A percentile compares a stretch with the other conserved stretches of the same genome.
phyloP scores from a whole-genome alignment of 768 basidiomycete species.

The Psilocybe cubensis region DNA sequence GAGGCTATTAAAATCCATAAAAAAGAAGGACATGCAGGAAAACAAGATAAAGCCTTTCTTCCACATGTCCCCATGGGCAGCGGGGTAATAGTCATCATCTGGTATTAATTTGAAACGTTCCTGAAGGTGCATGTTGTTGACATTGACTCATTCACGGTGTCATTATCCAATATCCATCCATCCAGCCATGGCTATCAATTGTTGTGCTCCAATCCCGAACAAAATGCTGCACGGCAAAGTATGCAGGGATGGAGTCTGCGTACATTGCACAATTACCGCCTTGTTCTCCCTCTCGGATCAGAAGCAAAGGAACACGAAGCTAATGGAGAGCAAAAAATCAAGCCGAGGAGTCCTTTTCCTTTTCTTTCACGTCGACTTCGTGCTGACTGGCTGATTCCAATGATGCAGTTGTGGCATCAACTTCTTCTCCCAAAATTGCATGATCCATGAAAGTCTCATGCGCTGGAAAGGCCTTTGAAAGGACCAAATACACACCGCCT shows the following conservation, averaged over 20 bases:
- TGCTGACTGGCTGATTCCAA: slow-evolving; percentile 15
- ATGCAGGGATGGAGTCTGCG: neutral
- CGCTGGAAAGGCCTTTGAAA: slow-evolving; percentile 45
- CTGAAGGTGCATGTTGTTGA: neutral
- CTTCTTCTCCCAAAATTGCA: slow-evolving; percentile 35
- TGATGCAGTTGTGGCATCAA: slow-evolving; percentile 14
- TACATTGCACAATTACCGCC: neutral
- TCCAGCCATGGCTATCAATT: neutral
- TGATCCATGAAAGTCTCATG: slow-evolving; percentile 43
- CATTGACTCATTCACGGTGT: neutral
- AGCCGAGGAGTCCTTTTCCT: slow-evolving; percentile 1
- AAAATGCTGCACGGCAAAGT: neutral
- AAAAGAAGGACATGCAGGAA: neutral
- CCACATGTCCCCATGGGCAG: neutral
- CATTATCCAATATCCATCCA: slow-evolving; percentile 1
- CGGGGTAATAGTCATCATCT: neutral
- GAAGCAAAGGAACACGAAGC: neutral
- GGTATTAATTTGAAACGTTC: neutral
- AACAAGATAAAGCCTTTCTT: neutral
- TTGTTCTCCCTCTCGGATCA: neutral
- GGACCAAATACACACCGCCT: slow-evolving; percentile 34
- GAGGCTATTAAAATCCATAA: neutral
- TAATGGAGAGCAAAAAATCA: neutral
- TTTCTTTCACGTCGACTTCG: slow-evolving; percentile 10
- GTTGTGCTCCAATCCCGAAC: neutral